These are phyloP conservation scores for Davidsoniella neocaledoniae DNA, from an alignment of 2,329 filamentous ascomycete genomes.

Conservation along the genomic window DNA sequence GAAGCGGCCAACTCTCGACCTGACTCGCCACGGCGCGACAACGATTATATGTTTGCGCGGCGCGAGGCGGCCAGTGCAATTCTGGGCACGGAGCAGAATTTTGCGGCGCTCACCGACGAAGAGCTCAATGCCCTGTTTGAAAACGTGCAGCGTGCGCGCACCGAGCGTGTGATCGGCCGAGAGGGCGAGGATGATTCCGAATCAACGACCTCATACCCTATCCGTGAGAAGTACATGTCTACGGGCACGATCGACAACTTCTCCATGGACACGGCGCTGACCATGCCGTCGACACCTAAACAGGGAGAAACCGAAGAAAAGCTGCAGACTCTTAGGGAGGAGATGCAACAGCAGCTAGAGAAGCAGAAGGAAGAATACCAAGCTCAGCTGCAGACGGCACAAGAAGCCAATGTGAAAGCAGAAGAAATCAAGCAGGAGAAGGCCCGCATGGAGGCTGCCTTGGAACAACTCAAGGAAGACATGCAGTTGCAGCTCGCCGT, in stretches of 20 bases:
- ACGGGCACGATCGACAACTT: constrained; percentile 92
- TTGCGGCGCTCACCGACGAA: constrained; percentile 78
- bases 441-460: constrained; percentile 63
- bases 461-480: constrained; percentile 64
- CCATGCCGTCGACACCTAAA: constrained; percentile 82
- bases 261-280: constrained; percentile 83
- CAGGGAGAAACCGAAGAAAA: constrained; percentile 60
- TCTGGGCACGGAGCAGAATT: constrained; percentile 78
- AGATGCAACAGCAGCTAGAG: constrained; percentile 69
- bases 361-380: constrained; percentile 71
- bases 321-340: constrained; percentile 58
- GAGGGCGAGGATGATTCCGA: constrained; percentile 83
- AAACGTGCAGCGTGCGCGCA: constrained; percentile 76
- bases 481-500: constrained; percentile 74
- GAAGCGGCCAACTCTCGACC: constrained; percentile 38
- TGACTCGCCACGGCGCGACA: constrained; percentile 63
- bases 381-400: constrained; percentile 57
- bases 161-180: constrained; percentile 51
- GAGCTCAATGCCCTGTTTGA: constrained; percentile 88
- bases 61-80: constrained; percentile 86
- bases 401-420: constrained; percentile 59
- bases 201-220: constrained; percentile 70
- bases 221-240: constrained; percentile 89
- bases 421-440: constrained; percentile 77
- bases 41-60: constrained; percentile 87